Evolutionary conservation across 2,329 filamentous ascomycete species (phyloP).

Genomic region (Nothopassalora personata): DNA sequence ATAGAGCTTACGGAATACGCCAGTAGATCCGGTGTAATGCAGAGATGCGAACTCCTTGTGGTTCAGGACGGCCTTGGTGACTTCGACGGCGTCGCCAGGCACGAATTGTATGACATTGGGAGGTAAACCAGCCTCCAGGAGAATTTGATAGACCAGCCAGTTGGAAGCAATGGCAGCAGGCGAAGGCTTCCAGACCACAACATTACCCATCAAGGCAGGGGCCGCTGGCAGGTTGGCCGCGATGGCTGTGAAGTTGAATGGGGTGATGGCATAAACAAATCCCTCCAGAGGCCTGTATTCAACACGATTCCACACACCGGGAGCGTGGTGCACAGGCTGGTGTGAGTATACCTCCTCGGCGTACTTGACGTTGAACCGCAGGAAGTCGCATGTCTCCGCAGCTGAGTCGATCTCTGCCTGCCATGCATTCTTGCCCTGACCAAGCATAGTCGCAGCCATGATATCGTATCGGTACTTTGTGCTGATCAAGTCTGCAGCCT

Average conservation of each 20-base stretch:
- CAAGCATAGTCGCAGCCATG: constrained; percentile 92
- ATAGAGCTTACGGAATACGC: constrained; percentile 83
- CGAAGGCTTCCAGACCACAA: constrained; percentile 95
- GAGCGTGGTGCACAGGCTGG: constrained; percentile 77
- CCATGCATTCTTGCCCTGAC: constrained; percentile 97
- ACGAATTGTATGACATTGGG: constrained; percentile 89
- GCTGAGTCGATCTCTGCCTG: constrained; percentile 98
- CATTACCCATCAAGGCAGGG: constrained; percentile 86
- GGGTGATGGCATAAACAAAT: constrained; percentile 89
- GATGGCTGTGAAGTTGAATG: constrained; percentile 97
- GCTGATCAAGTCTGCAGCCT: constrained; percentile 85
- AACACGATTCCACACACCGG: constrained; percentile 84
- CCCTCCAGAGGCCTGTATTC: constrained; percentile 88
- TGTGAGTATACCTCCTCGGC: constrained; percentile 84
- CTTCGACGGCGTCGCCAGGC: constrained; percentile 76
- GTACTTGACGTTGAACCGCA: constrained; percentile 86
- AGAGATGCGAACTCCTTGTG: constrained; percentile 83
- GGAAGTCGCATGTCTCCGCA: constrained; percentile 86
- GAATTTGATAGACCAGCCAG: constrained; percentile 83
- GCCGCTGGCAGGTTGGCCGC: constrained; percentile 78
- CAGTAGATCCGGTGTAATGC: constrained; percentile 90
- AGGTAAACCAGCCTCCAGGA: constrained; percentile 85
- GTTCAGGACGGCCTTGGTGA: constrained; percentile 70
- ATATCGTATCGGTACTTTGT: constrained; percentile 95
- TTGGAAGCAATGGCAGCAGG: constrained; percentile 83